Conservation (phyloP, 139 green algal genomes). For the Asterochloris sp. region DNA sequence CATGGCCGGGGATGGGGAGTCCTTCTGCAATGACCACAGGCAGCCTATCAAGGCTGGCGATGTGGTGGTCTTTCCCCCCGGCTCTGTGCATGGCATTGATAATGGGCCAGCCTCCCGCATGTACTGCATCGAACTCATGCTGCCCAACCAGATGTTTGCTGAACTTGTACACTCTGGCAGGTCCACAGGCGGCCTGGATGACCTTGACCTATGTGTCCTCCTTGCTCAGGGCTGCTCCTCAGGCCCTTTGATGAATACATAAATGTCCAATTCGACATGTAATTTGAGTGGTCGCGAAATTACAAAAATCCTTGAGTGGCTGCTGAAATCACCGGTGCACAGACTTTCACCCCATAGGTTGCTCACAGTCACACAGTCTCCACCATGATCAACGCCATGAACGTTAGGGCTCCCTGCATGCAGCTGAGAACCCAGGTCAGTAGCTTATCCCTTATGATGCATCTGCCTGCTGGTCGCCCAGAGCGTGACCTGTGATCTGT, state of each 20-base stretch:
- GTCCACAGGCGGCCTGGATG: constrained; percentile 30
- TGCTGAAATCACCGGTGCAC: too few species aligned
- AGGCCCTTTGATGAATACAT: background rate
- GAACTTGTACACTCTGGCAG: constrained; percentile 66
- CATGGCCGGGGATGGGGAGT: constrained; percentile 55
- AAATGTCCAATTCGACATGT: background rate
- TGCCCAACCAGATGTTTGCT: constrained; percentile 84
- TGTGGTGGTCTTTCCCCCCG: constrained; percentile 71
- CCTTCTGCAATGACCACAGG: constrained; percentile 50
- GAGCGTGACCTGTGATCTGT: too few species aligned
- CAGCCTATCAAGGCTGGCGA: constrained; percentile 62
- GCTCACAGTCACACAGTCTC: too few species aligned
- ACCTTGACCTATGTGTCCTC: constrained; percentile 49
- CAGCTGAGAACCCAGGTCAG: too few species aligned
- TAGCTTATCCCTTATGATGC: too few species aligned
- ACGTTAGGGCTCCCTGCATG: too few species aligned
- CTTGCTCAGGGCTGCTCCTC: constrained; percentile 30
- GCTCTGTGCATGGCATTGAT: constrained; percentile 70
- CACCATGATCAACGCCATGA: too few species aligned
- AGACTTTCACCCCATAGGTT: too few species aligned
- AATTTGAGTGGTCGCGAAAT: background rate
- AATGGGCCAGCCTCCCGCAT: constrained; percentile 35
- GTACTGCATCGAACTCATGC: constrained; percentile 74
- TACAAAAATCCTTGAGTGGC: background rate
- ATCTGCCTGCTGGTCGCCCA: too few species aligned